These are phyloP conservation scores for Raffaelea arxii DNA, from an alignment of 2,329 filamentous ascomycete genomes.

Conservation along the genomic window DNA sequence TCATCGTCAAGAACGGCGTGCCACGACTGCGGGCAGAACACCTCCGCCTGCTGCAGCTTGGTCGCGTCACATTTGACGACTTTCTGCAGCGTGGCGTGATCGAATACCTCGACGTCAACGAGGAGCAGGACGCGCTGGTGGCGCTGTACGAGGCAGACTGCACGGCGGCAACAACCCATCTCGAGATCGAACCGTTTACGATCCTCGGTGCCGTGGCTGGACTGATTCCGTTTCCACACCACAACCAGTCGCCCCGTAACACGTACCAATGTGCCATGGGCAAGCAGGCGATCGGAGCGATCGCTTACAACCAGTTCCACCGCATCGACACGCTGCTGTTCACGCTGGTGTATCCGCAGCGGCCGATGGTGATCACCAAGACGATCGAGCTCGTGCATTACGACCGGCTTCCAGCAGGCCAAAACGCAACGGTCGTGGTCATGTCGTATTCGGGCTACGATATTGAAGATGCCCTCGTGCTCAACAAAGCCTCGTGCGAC, in stretches of 20 bases:
- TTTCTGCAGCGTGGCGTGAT: conserved; percentile 84
- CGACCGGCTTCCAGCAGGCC: conserved; percentile 91
- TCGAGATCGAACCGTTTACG: conserved; percentile 97
- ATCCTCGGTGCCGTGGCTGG: conserved; percentile 92
- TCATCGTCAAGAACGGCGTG: conserved; percentile 82
- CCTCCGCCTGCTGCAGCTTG: conserved; percentile 70
- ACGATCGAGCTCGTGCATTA: conserved; percentile 96
- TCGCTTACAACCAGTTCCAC: conserved; percentile 96
- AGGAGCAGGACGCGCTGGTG: conserved; percentile 94
- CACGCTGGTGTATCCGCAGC: conserved; percentile 93
- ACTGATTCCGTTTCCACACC: conserved; percentile 93
- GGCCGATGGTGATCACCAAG: conserved; percentile 94
- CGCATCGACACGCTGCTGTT: conserved; percentile 94
- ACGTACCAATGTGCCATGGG: conserved; percentile 99
- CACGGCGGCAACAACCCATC: conserved; percentile 73
- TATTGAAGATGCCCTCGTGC: conserved; percentile 93
- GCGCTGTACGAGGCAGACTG: conserved; percentile 83
- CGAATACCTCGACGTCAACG: conserved; percentile 96
- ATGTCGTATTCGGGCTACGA: conserved; percentile 99
- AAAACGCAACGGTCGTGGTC: conserved; percentile 95
- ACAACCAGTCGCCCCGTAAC: conserved; percentile 97
- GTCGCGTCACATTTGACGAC: conserved; percentile 84
- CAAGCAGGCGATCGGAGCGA: conserved; percentile 98
- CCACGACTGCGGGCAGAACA: conserved; percentile 73
- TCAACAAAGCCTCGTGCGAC: conserved; percentile 94